Evolutionary conservation across 441 rosid species (phyloP).

Genomic region (Euphorbia neoarborescens): DNA sequence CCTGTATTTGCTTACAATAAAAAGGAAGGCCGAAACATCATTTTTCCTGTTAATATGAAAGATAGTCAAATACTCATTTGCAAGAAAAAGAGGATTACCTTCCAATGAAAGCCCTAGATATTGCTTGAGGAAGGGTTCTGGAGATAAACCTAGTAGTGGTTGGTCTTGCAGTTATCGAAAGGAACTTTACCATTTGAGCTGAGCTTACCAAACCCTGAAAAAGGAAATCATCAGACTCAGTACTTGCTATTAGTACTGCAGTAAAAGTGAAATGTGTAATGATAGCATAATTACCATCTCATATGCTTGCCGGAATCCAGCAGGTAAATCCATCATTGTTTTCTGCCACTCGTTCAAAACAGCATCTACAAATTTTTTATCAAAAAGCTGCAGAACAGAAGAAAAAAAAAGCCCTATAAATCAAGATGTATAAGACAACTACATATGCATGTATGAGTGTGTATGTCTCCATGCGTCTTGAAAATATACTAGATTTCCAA

Average conservation of each 20-base stretch:
- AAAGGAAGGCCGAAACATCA: neutral
- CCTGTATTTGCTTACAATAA: neutral
- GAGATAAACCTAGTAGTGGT: constrained; percentile 71
- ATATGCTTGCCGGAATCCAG: constrained; percentile 92
- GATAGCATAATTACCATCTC: constrained; percentile 59
- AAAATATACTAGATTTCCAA: constrained; percentile 20
- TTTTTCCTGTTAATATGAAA: neutral
- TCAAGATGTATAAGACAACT: constrained; percentile 11
- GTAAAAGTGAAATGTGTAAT: neutral
- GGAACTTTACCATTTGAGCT: constrained; percentile 83
- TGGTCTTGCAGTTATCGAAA: constrained; percentile 88
- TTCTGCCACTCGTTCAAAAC: constrained; percentile 93
- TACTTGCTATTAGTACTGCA: neutral
- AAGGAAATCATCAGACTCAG: constrained; percentile 19
- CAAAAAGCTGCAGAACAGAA: constrained; percentile 71
- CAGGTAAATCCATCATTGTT: constrained; percentile 91
- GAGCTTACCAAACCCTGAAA: constrained; percentile 94
- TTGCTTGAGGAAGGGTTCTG: constrained; percentile 72
- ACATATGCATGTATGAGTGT: neutral
- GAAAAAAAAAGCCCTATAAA: constrained; percentile 15
- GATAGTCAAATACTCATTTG: neutral
- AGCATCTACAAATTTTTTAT: constrained; percentile 83
- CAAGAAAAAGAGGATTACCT: constrained; percentile 41
- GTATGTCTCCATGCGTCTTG: neutral
- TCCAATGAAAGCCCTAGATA: constrained; percentile 90